Conservation (phyloP, 768 basidiomycete genomes). For the Pleurotus tuoliensis region DNA sequence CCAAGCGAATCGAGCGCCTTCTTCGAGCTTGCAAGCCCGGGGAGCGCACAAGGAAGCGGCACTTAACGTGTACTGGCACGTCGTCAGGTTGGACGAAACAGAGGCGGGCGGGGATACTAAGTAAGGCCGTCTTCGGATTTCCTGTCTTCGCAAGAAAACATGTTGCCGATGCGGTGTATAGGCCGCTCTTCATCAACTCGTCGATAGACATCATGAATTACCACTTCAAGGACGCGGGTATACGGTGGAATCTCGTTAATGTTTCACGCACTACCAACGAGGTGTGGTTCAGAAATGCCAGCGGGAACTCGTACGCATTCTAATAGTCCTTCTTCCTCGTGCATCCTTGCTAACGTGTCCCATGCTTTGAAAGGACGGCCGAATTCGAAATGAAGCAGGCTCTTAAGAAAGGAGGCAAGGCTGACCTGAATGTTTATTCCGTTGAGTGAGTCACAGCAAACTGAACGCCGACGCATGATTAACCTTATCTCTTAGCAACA, state of each 20-base stretch:
- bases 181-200: background rate
- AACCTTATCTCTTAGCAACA: background rate
- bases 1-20: background rate
- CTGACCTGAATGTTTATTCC: background rate
- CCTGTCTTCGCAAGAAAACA: background rate
- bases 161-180: too few relatives aligned
- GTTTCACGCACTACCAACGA: slow-evolving; percentile 1
- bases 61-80: background rate
- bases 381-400: slow-evolving; percentile 5
- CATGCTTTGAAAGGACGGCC: background rate
- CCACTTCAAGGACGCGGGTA: background rate
- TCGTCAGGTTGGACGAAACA: background rate
- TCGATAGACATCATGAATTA: background rate
- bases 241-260: background rate
- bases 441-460: background rate
- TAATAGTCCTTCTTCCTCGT: background rate
- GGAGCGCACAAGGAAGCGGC: background rate
- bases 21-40: background rate
- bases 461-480: too few relatives aligned
- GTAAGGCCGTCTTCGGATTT: background rate
- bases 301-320: background rate
- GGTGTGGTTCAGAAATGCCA: background rate
- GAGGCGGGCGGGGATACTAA: background rate
- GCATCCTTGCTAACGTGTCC: background rate
- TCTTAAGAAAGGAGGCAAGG: background rate